Conservation (phyloP, 129 eudicot genomes). For the Helichrysum umbraculigerum region DNA sequence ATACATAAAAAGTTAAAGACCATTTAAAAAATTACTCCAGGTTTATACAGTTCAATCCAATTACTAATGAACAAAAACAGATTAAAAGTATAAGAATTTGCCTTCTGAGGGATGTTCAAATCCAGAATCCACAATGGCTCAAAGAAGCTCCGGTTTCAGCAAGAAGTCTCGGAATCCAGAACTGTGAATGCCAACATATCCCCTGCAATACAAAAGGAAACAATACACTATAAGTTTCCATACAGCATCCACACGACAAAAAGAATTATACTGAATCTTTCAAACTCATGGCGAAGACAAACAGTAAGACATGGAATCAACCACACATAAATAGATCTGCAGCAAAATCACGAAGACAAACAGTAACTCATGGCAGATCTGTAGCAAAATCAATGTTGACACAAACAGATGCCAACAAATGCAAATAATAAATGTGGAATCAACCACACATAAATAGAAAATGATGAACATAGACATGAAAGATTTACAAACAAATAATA, state of each 20-base stretch:
- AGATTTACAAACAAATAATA: too few species aligned
- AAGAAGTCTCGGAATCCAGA: conserved; percentile 93
- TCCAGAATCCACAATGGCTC: conserved; percentile 87
- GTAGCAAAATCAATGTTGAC: too few species aligned
- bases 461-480: too few species aligned
- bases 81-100: conserved; percentile 34
- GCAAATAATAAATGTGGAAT: too few species aligned
- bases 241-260: neutral
- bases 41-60: neutral
- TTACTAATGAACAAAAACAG: neutral
- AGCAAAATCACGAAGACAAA: too few species aligned
- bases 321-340: too few species aligned
- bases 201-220: conserved; percentile 44
- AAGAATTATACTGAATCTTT: too few species aligned
- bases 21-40: neutral
- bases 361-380: too few species aligned
- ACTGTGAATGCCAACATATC: conserved; percentile 91
- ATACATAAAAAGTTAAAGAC: neutral
- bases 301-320: too few species aligned
- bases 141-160: conserved; percentile 85
- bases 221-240: conserved; percentile 1
- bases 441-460: too few species aligned
- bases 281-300: too few species aligned
- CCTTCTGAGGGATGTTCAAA: conserved; percentile 99
- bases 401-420: too few species aligned